Evolutionary conservation across 23 red algal species (phyloP).

Genomic region (Gracilaria domingensis): DNA sequence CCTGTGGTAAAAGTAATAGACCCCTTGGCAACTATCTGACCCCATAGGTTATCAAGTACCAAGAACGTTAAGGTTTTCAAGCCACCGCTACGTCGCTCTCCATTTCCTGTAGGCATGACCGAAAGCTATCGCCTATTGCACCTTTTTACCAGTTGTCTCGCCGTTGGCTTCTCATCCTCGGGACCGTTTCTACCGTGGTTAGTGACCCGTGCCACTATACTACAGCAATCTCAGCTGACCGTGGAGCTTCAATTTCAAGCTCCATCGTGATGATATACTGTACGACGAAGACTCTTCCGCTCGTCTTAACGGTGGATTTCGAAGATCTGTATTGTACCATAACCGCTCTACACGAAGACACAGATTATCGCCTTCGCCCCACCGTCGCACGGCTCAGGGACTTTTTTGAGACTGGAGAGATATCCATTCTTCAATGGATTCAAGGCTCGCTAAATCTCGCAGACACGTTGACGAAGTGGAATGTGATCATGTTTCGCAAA

Average conservation of each 20-base stretch:
- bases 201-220: too few species aligned
- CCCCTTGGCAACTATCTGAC: too few species aligned
- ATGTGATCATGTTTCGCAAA: not conserved
- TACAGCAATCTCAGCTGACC: slow-evolving; percentile 13
- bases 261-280: not conserved
- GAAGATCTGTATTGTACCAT: slow-evolving; percentile 36
- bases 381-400: slow-evolving; percentile 35
- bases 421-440: slow-evolving; percentile 13
- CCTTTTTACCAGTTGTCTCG: too few species aligned
- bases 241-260: not conserved
- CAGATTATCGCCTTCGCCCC: slow-evolving; percentile 30
- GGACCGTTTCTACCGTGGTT: too few species aligned
- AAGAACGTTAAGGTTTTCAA: too few species aligned
- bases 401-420: slow-evolving; percentile 36
- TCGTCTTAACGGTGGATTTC: slow-evolving; percentile 36
- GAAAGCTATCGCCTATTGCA: too few species aligned
- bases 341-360: slow-evolving; percentile 35
- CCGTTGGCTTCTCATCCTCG: too few species aligned
- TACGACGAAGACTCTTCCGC: not conserved
- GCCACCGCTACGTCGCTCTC: not conserved
- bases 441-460: slow-evolving; percentile 15
- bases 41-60: too few species aligned
- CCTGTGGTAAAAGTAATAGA: too few species aligned
- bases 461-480: slow-evolving; percentile 12
- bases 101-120: too few species aligned